Percentiles rank a stretch among this genome's conserved stretches.
Evolutionary conservation across 345 rosid species (phyloP).

Genomic region (Aquilaria malaccensis): DNA sequence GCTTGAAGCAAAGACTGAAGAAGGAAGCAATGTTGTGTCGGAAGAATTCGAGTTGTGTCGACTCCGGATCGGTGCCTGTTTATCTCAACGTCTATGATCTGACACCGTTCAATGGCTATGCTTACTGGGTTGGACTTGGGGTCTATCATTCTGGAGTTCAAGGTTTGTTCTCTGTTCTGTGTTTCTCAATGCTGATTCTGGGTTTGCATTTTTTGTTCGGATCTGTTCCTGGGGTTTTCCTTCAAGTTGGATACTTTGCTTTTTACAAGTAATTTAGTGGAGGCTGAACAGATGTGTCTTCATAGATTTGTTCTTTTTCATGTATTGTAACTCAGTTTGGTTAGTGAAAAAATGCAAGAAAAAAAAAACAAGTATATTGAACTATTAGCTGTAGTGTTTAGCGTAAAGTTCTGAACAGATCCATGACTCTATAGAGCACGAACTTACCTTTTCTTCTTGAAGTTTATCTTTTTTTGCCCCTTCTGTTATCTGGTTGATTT

Average conservation of each 20-base stretch:
- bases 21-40: constrained; percentile 56
- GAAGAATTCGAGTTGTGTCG: constrained; percentile 37
- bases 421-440: neutral
- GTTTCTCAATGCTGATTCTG: neutral
- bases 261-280: neutral
- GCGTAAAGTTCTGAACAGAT: neutral
- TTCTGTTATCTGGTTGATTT: neutral
- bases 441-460: neutral
- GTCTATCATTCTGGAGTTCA: constrained; percentile 97
- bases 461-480: neutral
- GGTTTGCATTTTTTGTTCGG: neutral
- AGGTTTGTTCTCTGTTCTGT: constrained; percentile 40
- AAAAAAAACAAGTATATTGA: neutral
- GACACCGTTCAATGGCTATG: constrained; percentile 89
- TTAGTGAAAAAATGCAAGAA: constrained; percentile 14
- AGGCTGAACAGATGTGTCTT: no score
- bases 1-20: no score
- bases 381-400: neutral
- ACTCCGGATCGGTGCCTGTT: constrained; percentile 80
- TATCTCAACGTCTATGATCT: constrained; percentile 94
- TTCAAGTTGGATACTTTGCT: neutral
- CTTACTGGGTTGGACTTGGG: constrained; percentile 97
- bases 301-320: neutral
- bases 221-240: constrained; percentile 12
- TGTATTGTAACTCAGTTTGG: constrained; percentile 10